Percentiles rank a stretch among this genome's conserved stretches.
These are phyloP conservation scores for Calamus simplicifolius DNA, from an alignment of 176 grass and related monocot genomes.

Conservation along the genomic window DNA sequence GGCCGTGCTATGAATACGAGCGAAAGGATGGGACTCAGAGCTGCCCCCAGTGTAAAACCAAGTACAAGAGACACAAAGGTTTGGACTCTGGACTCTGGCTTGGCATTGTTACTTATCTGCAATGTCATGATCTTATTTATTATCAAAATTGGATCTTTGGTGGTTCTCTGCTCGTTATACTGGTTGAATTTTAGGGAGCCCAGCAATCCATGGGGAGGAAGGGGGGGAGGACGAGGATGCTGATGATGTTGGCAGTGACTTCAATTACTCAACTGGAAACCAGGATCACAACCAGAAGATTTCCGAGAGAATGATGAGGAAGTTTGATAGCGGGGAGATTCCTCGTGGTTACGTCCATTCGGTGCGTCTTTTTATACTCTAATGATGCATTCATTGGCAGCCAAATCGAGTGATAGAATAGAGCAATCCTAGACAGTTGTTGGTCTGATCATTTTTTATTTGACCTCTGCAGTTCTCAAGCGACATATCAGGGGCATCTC, in stretches of 20 bases:
- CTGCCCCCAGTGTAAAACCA: conserved; percentile 28
- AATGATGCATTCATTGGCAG: too few relatives aligned
- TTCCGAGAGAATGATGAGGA: conserved; percentile 82
- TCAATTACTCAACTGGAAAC: conserved; percentile 53
- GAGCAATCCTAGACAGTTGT: too few relatives aligned
- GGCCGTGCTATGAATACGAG: conserved; percentile 29
- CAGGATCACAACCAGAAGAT: conserved; percentile 76
- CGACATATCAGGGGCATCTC: conserved; percentile 72
- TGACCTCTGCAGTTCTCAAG: conserved; percentile 55
- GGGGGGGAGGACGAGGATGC: conserved; percentile 46
- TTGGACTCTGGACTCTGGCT: too few relatives aligned
- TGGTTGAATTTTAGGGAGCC: conserved; percentile 53
- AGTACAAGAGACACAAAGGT: conserved; percentile 34
- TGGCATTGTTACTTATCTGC: too few relatives aligned
- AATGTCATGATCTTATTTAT: too few relatives aligned
- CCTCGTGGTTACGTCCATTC: conserved; percentile 62
- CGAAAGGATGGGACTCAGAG: conserved; percentile 25
- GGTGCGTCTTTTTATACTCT: neutral
- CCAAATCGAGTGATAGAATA: too few relatives aligned
- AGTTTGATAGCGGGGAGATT: conserved; percentile 93
- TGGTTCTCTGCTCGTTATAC: neutral
- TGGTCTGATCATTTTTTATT: conserved; percentile 6
- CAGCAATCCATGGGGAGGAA: conserved; percentile 56
- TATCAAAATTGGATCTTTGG: neutral
- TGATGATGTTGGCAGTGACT: conserved; percentile 62